A percentile compares a stretch with the other conserved stretches of the same genome.
Conservation (phyloP, 1,139 yeast species). For the Scheffersomyces quercinus region DNA sequence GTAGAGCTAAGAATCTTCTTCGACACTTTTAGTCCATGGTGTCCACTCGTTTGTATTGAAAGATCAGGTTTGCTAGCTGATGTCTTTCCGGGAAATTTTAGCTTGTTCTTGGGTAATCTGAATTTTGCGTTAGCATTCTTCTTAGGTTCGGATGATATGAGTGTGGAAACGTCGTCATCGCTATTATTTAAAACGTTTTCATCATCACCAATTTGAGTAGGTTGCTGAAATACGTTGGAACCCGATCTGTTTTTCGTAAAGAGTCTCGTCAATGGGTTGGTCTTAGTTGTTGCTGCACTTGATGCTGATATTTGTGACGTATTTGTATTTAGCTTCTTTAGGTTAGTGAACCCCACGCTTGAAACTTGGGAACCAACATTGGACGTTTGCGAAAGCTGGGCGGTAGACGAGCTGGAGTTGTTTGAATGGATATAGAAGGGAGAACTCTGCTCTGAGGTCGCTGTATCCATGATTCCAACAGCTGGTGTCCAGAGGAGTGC, state of each 20-base stretch:
- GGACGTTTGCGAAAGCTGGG: constrained; percentile 9
- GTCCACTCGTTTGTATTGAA: constrained; percentile 31
- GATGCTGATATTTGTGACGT: constrained; percentile 28
- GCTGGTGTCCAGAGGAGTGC: constrained; percentile 4
- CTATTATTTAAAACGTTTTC: constrained; percentile 7
- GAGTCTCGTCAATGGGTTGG: constrained; percentile 31
- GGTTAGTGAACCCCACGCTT: constrained; percentile 42
- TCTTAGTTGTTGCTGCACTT: constrained; percentile 24
- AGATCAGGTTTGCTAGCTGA: constrained; percentile 24
- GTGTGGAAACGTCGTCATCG: constrained; percentile 10
- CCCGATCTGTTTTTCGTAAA: constrained; percentile 37
- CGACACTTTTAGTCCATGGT: constrained; percentile 27
- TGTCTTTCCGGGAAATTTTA: constrained; percentile 13
- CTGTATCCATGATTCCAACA: constrained; percentile 3
- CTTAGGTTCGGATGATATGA: constrained; percentile 7
- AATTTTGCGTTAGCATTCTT: constrained; percentile 9
- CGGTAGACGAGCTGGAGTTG: constrained; percentile 22
- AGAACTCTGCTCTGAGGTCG: constrained; percentile 3
- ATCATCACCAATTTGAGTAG: constrained; percentile 4
- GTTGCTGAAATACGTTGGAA: constrained; percentile 17
- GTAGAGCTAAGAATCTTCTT: constrained; percentile 28
- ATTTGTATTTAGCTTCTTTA: constrained; percentile 38
- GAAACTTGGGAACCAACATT: constrained; percentile 29
- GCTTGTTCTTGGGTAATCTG: constrained; percentile 16
- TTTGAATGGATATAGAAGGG: constrained; percentile 22